Base-by-base conservation (phyloP, 805 yeast species). In the Teunomyces barrocoloradensis region DNA sequence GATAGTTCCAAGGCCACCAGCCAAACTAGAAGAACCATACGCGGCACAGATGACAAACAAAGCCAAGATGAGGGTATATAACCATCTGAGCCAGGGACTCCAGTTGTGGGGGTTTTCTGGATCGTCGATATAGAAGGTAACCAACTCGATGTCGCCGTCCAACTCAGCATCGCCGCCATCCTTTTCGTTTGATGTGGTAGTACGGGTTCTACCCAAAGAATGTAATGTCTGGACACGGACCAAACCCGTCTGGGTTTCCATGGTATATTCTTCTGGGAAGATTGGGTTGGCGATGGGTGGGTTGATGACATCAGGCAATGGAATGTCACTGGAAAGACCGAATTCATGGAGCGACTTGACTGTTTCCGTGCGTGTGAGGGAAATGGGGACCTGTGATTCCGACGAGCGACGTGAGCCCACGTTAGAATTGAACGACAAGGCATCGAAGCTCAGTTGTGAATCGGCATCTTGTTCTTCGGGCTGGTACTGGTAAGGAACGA, bases 81-180 rank as follows among this genome's bases (percentile, higher is more conserved):
- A 3, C 88, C 91, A 83, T 61, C 81, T 80, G 18, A 64, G 46
- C 53, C 56, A 54, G 28, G 70, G 46, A 21, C 78, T 69, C 97
- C 97, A 90, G 65, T 90, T 90, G 60, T 84, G 85, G 25, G 97
- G 97, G 66, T 91, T 91, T 57, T 81, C 92, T 0, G 96, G 95
- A 64, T 91, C 98, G 52, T 80, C 78, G 15, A 82, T 71, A 5
- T 74, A 70, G 63, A 89, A 90, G 0, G 96, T 90, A 47, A 91
- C 97, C 61, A 89, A 87, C 62, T 88, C 92, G 48, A 85, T 77
- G 43, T 84, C 89, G 5, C 28, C 17, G 18, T 37, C 40, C 15
- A 37, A n/a, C 15, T 37, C 40, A 18, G 20, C 20, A 18, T 35
- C 23, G 3, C 34, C 23, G 3, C 34, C 25, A 52, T 56, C 13